Percentiles rank a stretch among this genome's conserved stretches.
Evolutionary conservation across 2,329 filamentous ascomycete genomes (phyloP).

Genomic region (Cladophialophora chaetospira): DNA sequence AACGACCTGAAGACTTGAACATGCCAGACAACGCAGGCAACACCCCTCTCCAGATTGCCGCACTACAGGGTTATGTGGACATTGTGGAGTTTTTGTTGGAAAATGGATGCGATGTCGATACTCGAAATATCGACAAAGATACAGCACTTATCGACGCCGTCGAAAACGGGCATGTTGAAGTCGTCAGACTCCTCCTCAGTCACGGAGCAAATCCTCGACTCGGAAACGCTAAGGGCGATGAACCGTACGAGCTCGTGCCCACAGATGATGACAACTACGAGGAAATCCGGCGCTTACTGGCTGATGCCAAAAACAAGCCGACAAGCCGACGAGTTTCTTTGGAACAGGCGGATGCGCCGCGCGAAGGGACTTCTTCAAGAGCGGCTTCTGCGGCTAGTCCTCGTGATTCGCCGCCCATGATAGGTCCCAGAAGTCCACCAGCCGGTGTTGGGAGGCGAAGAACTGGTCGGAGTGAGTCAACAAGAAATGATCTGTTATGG

Average conservation of each 20-base stretch:
- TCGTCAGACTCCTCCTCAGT: conserved; percentile 79
- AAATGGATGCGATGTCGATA: conserved; percentile 82
- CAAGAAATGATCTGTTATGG: conserved; percentile 54
- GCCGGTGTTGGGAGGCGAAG: conserved; percentile 42
- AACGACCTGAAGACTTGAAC: conserved; percentile 85
- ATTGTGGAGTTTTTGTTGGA: conserved; percentile 86
- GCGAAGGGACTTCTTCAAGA: conserved; percentile 44
- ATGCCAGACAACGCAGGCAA: conserved; percentile 94
- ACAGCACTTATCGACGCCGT: conserved; percentile 95
- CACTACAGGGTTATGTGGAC: conserved; percentile 79
- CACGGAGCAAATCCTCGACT: conserved; percentile 90
- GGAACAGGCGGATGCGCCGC: conserved; percentile 41
- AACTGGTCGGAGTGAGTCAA: conserved; percentile 52
- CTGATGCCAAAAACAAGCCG: conserved; percentile 61
- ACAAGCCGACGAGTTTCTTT: conserved; percentile 48
- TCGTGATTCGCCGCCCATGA: conserved; percentile 46
- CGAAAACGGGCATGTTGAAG: conserved; percentile 88
- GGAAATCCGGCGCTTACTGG: conserved; percentile 71
- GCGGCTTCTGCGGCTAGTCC: conserved; percentile 49
- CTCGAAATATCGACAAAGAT: conserved; percentile 76
- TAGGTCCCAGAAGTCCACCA: conserved; percentile 44
- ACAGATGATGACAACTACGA: conserved; percentile 74
- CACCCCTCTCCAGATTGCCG: conserved; percentile 89
- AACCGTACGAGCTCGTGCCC: conserved; percentile 81
- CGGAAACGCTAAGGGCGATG: conserved; percentile 87